Evolutionary conservation across 73 alveolate species (phyloP).

Genomic region (Paraurostyla sp.): DNA sequence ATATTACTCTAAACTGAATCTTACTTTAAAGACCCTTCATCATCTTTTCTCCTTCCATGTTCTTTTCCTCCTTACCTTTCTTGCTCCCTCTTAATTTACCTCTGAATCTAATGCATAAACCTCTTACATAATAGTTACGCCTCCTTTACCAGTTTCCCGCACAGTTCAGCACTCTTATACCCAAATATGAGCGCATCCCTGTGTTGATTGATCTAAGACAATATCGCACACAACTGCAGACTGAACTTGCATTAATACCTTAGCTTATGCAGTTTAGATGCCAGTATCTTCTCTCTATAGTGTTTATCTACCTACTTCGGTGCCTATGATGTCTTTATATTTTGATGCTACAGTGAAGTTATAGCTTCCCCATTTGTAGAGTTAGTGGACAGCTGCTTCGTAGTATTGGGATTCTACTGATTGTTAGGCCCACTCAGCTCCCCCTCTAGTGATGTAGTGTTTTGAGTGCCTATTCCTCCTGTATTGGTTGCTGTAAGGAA

Average conservation of each 20-base stretch:
- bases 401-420: too few relatives aligned
- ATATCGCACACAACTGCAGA: constrained; percentile 59
- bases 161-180: neutral
- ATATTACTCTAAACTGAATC: constrained; percentile 15
- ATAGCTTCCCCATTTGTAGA: too few relatives aligned
- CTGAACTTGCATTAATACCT: constrained; percentile 66
- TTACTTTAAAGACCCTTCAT: neutral
- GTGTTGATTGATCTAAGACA: constrained; percentile 47
- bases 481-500: too few relatives aligned
- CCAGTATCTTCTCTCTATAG: constrained; percentile 39
- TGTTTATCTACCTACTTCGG: constrained; percentile 17
- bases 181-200: constrained; percentile 60
- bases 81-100: constrained; percentile 4
- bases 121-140: constrained; percentile 48
- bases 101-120: constrained; percentile 38
- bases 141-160: constrained; percentile 48
- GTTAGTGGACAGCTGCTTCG: too few relatives aligned
- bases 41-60: too few relatives aligned
- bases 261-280: constrained; percentile 43
- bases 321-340: too few relatives aligned
- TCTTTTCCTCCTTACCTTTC: neutral
- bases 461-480: neutral
- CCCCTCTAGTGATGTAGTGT: too few relatives aligned
- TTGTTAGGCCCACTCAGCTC: too few relatives aligned
- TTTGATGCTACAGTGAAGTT: too few relatives aligned